Evolutionary conservation across 305 asterid genomes (phyloP).

Genomic region (Fraxinus platypoda): DNA sequence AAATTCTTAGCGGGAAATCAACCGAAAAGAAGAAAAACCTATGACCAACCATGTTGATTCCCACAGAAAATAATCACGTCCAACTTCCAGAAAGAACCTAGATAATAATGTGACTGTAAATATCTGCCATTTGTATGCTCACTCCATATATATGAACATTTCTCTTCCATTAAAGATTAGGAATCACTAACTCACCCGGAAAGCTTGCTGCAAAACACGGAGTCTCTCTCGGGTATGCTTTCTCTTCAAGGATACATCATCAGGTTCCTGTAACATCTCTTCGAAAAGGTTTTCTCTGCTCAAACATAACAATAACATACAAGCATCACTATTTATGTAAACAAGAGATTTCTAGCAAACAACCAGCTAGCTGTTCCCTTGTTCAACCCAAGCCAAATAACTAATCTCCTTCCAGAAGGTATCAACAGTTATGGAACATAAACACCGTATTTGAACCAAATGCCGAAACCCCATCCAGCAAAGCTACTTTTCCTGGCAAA

Average conservation of each 20-base stretch:
- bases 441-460: background rate
- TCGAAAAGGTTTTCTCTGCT: constrained; percentile 75
- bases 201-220: constrained; percentile 73
- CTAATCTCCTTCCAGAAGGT: background rate
- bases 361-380: background rate
- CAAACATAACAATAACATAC: constrained; percentile 27
- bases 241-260: constrained; percentile 69
- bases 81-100: background rate
- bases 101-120: background rate
- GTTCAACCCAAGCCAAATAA: background rate
- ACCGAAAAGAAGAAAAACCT: background rate
- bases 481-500: background rate
- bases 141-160: background rate
- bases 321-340: constrained; percentile 12
- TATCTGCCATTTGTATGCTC: background rate
- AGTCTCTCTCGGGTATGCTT: constrained; percentile 76
- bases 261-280: constrained; percentile 84
- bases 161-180: background rate
- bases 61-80: background rate
- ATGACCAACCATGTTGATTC: background rate
- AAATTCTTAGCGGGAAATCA: background rate
- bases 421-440: background rate
- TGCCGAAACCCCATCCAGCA: background rate
- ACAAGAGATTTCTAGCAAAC: background rate
- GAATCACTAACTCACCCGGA: constrained; percentile 51